Percentiles rank a stretch among this genome's conserved stretches.
Conservation (phyloP, 176 grass and related monocot species). For the Hyparrhenia diplandra region DNA sequence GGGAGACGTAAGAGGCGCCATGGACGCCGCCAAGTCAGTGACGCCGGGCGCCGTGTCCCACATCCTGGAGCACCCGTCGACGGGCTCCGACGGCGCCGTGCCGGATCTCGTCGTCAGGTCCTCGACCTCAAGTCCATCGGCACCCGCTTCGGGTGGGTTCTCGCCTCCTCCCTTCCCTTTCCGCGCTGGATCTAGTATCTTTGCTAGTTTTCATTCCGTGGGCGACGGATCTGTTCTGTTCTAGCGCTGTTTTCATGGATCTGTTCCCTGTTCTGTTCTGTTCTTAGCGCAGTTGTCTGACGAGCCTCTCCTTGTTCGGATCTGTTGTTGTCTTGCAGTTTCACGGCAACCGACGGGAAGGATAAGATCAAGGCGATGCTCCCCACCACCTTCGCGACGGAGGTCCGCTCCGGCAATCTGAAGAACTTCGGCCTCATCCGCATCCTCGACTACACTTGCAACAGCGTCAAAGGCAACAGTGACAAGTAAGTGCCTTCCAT, state of each 20-base stretch:
- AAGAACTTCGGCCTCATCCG: slow-evolving; percentile 78
- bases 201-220: not conserved
- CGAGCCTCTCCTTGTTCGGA: not conserved
- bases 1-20: not conserved
- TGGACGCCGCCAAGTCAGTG: slow-evolving; percentile 38
- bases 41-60: slow-evolving; percentile 56
- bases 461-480: slow-evolving; percentile 29
- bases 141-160: slow-evolving; percentile 64
- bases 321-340: slow-evolving; percentile 41
- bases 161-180: not conserved
- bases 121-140: slow-evolving; percentile 87
- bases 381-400: slow-evolving; percentile 50
- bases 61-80: slow-evolving; percentile 52
- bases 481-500: slow-evolving; percentile 37
- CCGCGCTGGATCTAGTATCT: not conserved
- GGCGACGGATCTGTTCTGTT: not conserved
- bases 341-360: slow-evolving; percentile 75
- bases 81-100: slow-evolving; percentile 29
- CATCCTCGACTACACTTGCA: slow-evolving; percentile 83
- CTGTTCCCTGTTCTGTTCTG: too few species aligned
- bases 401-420: slow-evolving; percentile 73
- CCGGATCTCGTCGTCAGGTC: slow-evolving; percentile 80
- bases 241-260: not conserved
- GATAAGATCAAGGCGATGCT: slow-evolving; percentile 85
- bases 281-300: too few species aligned